Conservation (phyloP, 495 filamentous ascomycete genomes). For the Penicillium maclennaniae region DNA sequence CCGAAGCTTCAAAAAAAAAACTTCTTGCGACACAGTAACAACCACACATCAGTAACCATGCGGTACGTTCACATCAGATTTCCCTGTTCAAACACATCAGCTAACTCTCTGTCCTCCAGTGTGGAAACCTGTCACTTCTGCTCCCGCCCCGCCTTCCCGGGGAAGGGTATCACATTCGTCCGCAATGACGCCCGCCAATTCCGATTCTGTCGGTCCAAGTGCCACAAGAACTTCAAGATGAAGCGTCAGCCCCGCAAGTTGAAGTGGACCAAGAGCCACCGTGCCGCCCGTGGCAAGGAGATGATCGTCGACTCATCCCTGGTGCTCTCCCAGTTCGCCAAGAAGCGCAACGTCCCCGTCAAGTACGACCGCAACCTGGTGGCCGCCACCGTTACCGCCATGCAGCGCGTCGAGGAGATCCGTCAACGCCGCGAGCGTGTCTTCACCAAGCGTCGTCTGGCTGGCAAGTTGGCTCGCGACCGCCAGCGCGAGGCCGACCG, state of each 20-base stretch:
- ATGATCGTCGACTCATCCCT: constrained; percentile 94
- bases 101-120: constrained; percentile 30
- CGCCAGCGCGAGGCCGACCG: constrained; percentile 63
- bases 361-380: constrained; percentile 93
- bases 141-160: constrained; percentile 77
- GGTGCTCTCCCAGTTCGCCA: constrained; percentile 83
- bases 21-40: constrained; percentile 24
- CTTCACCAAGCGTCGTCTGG: constrained; percentile 91
- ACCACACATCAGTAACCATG: constrained; percentile 31
- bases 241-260: constrained; percentile 83
- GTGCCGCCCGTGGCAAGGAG: constrained; percentile 78
- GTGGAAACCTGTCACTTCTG: constrained; percentile 94
- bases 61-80: constrained; percentile 21
- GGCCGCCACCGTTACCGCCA: constrained; percentile 80
- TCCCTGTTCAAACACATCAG: background rate
- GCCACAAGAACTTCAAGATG: constrained; percentile 99
- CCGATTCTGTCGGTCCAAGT: constrained; percentile 78
- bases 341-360: constrained; percentile 88
- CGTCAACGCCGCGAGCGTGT: constrained; percentile 73
- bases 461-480: constrained; percentile 79
- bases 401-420: constrained; percentile 89
- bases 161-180: constrained; percentile 84
- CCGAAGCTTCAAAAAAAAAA: constrained; percentile 33
- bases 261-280: constrained; percentile 77
- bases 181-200: constrained; percentile 70